Evolutionary conservation across 257 asterid genomes (phyloP).

Genomic region (Dorcoceras hygrometricum): DNA sequence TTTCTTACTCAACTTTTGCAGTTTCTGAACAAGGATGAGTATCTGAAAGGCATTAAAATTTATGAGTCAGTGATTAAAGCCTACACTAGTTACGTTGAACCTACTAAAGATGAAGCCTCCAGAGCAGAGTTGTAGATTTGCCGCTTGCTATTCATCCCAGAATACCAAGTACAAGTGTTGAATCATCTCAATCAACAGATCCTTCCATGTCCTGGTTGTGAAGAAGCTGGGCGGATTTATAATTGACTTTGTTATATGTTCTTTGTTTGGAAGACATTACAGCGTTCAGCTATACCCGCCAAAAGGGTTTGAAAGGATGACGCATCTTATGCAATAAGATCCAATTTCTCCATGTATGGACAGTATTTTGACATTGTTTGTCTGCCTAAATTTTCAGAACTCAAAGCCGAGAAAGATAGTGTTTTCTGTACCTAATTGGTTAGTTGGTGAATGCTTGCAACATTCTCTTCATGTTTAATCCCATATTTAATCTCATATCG

Average conservation of each 20-base stretch:
- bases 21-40: slow-evolving; percentile 89
- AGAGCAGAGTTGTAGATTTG: slow-evolving; percentile 58
- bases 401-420: not conserved
- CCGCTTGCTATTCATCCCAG: slow-evolving; percentile 15
- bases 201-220: not conserved
- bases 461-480: too few species aligned
- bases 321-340: not conserved
- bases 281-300: not conserved
- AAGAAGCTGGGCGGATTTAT: not conserved
- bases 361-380: not conserved
- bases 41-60: slow-evolving; percentile 68
- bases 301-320: not conserved
- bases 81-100: slow-evolving; percentile 55
- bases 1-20: slow-evolving; percentile 35
- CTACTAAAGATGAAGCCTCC: slow-evolving; percentile 41
- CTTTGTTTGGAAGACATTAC: not conserved
- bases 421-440: not conserved
- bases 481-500: too few species aligned
- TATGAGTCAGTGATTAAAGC: slow-evolving; percentile 75
- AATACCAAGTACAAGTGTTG: not conserved
- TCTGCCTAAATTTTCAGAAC: not conserved
- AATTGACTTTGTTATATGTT: not conserved
- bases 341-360: not conserved
- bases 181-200: not conserved
- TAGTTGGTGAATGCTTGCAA: not conserved